These are phyloP conservation scores for Comarum palustre DNA, from an alignment of 306 rosid species.

Conservation along the genomic window DNA sequence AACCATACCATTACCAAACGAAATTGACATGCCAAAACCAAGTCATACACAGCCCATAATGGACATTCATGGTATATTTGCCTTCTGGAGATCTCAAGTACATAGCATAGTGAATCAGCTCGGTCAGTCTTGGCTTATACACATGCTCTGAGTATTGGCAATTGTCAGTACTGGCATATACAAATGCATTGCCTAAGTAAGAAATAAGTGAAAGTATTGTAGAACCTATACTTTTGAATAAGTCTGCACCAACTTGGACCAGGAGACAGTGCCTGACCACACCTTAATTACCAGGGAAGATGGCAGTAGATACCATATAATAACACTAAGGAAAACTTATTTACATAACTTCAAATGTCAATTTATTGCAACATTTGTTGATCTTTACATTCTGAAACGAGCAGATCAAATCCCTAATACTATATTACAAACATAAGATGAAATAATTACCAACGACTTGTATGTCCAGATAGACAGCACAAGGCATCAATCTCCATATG, in stretches of 20 bases:
- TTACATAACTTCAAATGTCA: background rate
- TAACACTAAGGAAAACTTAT: background rate
- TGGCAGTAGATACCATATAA: background rate
- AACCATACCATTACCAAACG: background rate
- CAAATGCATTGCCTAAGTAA: background rate
- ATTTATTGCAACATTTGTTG: background rate
- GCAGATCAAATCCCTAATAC: background rate
- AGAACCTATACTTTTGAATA: background rate
- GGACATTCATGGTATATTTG: background rate
- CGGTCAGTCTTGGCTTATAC: background rate
- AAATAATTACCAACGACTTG: background rate
- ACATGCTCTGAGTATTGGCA: background rate
- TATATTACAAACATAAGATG: background rate
- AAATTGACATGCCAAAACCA: background rate
- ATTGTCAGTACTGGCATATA: background rate
- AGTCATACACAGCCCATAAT: background rate
- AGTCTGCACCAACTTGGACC: background rate
- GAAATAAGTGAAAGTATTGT: background rate
- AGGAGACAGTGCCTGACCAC: background rate
- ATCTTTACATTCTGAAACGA: background rate
- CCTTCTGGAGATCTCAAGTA: background rate
- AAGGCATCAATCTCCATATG: conserved; percentile 4
- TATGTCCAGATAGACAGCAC: conserved; percentile 12
- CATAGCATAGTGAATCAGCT: background rate
- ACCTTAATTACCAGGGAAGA: too few relatives aligned